A percentile compares a stretch with the other conserved stretches of the same genome.
These are phyloP conservation scores for Escallonia rubra DNA, from an alignment of 129 eudicot species.

Conservation along the genomic window DNA sequence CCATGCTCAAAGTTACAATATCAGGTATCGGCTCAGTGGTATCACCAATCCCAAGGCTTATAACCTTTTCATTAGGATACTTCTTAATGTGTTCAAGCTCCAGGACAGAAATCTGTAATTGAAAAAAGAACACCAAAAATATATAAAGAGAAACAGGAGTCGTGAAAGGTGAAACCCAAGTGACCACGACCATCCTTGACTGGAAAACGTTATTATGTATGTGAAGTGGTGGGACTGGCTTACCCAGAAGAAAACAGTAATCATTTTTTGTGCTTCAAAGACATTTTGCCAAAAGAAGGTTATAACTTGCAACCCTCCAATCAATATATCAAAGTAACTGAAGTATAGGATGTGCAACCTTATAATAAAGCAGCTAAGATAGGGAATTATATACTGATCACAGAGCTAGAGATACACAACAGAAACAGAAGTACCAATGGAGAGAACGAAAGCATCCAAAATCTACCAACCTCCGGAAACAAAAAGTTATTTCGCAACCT, in stretches of 20 bases:
- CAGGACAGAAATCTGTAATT: slow-evolving; percentile 51
- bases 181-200: neutral
- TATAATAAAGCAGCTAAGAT: neutral
- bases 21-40: slow-evolving; percentile 84
- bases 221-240: neutral
- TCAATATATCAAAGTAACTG: neutral
- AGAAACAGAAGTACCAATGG: neutral
- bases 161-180: neutral
- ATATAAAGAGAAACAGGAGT: neutral
- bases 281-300: neutral
- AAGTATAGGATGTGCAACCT: no score
- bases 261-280: neutral
- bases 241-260: neutral
- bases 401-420: neutral
- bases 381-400: neutral
- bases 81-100: slow-evolving; percentile 55
- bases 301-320: neutral
- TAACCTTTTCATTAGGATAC: slow-evolving; percentile 73
- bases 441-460: neutral
- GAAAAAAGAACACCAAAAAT: slow-evolving; percentile 3
- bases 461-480: slow-evolving; percentile 61
- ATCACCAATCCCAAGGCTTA: slow-evolving; percentile 88
- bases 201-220: neutral
- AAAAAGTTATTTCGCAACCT: slow-evolving; percentile 55
- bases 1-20: slow-evolving; percentile 58